phyloP scores from a whole-genome alignment of 2,329 filamentous ascomycete genomes.

The Chaetomium strumarium region DNA sequence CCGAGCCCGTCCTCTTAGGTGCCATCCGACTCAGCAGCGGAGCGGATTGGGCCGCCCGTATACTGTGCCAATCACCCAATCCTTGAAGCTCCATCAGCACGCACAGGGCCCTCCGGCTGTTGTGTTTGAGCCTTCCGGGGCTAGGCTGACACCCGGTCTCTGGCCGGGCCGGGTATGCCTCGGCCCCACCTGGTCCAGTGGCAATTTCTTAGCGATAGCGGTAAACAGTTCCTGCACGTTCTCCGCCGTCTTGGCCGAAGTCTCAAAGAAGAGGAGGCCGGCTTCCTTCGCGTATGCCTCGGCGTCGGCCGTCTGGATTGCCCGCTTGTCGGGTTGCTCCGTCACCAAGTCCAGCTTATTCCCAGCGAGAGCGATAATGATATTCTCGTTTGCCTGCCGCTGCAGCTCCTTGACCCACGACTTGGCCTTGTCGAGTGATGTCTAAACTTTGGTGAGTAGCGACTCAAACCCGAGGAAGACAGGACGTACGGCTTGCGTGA shows the following conservation, averaged over 20 bases:
- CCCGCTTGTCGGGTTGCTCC: slow-evolving; percentile 92
- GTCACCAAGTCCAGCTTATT: slow-evolving; percentile 97
- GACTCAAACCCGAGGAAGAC: slow-evolving; percentile 2
- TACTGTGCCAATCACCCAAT: not conserved
- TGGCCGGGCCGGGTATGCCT: slow-evolving; percentile 68
- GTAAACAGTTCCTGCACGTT: slow-evolving; percentile 96
- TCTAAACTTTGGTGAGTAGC: slow-evolving; percentile 45
- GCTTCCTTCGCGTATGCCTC: slow-evolving; percentile 94
- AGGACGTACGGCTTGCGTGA: slow-evolving; percentile 85
- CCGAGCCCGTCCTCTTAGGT: slow-evolving; percentile 1
- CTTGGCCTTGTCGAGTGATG: slow-evolving; percentile 97
- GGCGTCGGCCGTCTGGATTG: slow-evolving; percentile 80
- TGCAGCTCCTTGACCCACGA: slow-evolving; percentile 99
- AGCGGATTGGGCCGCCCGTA: not conserved
- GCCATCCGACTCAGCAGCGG: not conserved
- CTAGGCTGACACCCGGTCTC: slow-evolving; percentile 53
- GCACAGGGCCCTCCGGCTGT: slow-evolving; percentile 51
- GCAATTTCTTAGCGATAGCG: slow-evolving; percentile 94
- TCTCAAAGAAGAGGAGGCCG: slow-evolving; percentile 95
- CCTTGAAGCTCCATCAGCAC: slow-evolving; percentile 38
- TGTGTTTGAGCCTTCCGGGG: slow-evolving; percentile 52
- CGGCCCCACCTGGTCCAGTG: slow-evolving; percentile 91
- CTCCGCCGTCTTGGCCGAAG: slow-evolving; percentile 93
- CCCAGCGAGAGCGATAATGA: slow-evolving; percentile 94
- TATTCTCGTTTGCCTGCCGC: slow-evolving; percentile 98